Evolutionary conservation across 83 land plant genomes (phyloP).

Genomic region (Picea abies): DNA sequence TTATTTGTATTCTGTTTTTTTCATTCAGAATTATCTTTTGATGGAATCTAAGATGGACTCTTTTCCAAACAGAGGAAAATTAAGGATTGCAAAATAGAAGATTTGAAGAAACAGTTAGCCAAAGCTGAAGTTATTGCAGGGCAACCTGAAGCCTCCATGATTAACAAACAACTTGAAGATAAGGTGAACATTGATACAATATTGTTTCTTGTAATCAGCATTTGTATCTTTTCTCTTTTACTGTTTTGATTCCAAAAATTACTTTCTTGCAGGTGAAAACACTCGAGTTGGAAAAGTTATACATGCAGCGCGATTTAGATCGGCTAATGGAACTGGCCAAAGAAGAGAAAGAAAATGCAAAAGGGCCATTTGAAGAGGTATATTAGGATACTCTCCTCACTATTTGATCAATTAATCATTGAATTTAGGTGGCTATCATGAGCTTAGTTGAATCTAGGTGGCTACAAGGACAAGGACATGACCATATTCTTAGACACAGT

Average conservation of each 20-base stretch:
- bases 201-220: background rate
- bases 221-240: background rate
- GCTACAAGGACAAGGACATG: background rate
- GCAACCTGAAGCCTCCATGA: conserved; percentile 36
- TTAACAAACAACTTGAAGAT: conserved; percentile 61
- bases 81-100: conserved; percentile 36
- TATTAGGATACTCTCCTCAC: too few species aligned
- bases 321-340: conserved; percentile 43
- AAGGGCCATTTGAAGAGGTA: conserved; percentile 45
- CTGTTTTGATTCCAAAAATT: conserved; percentile 1
- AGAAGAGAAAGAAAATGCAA: conserved; percentile 41
- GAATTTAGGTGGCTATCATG: too few species aligned
- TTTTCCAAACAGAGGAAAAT: conserved; percentile 27
- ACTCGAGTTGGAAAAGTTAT: conserved; percentile 44
- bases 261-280: conserved; percentile 34
- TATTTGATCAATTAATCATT: too few species aligned
- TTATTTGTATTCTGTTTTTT: too few species aligned
- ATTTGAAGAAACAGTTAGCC: conserved; percentile 26
- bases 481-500: background rate
- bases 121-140: conserved; percentile 22
- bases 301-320: conserved; percentile 49
- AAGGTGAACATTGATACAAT: conserved; percentile 21
- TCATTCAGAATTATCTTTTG: background rate
- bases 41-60: background rate
- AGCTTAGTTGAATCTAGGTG: too few species aligned